Conservation (phyloP, 2,329 filamentous ascomycete genomes). For the Colletotrichum sp. region DNA sequence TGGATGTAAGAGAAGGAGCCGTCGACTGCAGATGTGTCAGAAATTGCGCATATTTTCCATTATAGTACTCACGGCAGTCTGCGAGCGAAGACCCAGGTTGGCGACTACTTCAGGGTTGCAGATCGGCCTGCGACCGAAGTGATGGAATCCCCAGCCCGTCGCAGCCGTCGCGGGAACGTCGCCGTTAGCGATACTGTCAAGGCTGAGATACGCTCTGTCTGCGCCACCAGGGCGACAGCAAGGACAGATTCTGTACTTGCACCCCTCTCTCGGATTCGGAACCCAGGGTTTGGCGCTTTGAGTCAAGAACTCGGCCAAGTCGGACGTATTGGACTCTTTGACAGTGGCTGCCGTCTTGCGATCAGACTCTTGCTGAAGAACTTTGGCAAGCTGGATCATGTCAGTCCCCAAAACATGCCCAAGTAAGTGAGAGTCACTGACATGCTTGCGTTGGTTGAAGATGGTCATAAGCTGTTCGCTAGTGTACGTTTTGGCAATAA, state of each 20-base stretch:
- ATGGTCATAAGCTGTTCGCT: slow-evolving; percentile 52
- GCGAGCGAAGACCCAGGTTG: slow-evolving; percentile 43
- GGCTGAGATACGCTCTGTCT: slow-evolving; percentile 52
- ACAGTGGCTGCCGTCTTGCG: background rate
- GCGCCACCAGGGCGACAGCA: slow-evolving; percentile 49
- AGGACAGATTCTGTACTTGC: slow-evolving; percentile 56
- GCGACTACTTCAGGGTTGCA: slow-evolving; percentile 41
- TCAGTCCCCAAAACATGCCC: too few relatives aligned
- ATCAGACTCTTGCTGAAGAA: slow-evolving; percentile 10
- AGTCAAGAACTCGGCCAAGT: background rate
- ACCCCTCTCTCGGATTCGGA: slow-evolving; percentile 43
- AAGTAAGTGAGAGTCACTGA: slow-evolving; percentile 29
- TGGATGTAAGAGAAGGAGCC: background rate
- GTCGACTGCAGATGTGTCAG: background rate
- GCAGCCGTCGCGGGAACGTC: slow-evolving; percentile 56
- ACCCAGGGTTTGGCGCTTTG: slow-evolving; percentile 39
- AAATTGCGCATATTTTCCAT: too few relatives aligned
- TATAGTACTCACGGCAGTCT: slow-evolving; percentile 36
- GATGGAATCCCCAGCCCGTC: slow-evolving; percentile 58
- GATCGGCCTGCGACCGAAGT: slow-evolving; percentile 47
- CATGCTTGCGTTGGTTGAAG: slow-evolving; percentile 55
- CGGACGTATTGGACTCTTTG: background rate
- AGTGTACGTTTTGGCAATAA: slow-evolving; percentile 45
- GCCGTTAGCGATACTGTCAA: slow-evolving; percentile 54
- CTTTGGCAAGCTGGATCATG: background rate